Conservation (phyloP, 1,284 basidiomycete genomes). For the Trametes sp. region DNA sequence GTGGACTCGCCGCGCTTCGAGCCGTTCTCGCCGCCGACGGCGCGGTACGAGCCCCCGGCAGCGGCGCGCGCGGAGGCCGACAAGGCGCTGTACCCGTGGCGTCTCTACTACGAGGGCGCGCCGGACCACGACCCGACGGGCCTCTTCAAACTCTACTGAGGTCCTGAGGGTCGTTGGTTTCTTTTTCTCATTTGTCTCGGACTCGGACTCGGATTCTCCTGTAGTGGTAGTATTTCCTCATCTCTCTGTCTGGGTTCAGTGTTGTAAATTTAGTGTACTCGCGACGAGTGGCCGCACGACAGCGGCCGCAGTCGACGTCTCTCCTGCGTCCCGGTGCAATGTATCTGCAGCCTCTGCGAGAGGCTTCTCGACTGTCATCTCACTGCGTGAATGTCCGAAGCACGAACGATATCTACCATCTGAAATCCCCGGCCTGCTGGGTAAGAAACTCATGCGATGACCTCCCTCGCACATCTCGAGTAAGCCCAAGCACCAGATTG, state of each 20-base stretch:
- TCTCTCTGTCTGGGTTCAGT: not conserved
- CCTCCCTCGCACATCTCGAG: too few relatives aligned
- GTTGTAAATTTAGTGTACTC: conserved; percentile 6
- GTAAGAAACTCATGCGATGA: too few relatives aligned
- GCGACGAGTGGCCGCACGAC: not conserved
- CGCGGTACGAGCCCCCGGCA: conserved; percentile 15
- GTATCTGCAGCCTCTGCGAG: conserved; percentile 9
- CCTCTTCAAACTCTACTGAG: conserved; percentile 15
- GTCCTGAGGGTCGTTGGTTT: not conserved
- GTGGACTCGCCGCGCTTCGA: conserved; percentile 26
- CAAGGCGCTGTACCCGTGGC: conserved; percentile 4
- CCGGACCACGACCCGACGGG: conserved; percentile 14
- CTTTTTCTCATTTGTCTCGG: not conserved
- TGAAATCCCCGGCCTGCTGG: too few relatives aligned
- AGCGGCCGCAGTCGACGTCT: conserved; percentile 1
- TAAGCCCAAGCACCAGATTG: not conserved
- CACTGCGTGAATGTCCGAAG: not conserved
- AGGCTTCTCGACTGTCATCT: conserved; percentile 10
- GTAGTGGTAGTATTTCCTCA: not conserved
- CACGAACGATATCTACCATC: not conserved
- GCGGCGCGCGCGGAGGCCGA: too few relatives aligned
- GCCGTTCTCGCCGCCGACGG: conserved; percentile 22
- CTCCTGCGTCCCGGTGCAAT: not conserved
- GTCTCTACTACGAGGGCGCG: conserved; percentile 3
- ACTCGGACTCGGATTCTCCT: too few relatives aligned